Base-by-base conservation (phyloP, 495 filamentous ascomycete genomes). In the Aspergillus coremiiformis region DNA sequence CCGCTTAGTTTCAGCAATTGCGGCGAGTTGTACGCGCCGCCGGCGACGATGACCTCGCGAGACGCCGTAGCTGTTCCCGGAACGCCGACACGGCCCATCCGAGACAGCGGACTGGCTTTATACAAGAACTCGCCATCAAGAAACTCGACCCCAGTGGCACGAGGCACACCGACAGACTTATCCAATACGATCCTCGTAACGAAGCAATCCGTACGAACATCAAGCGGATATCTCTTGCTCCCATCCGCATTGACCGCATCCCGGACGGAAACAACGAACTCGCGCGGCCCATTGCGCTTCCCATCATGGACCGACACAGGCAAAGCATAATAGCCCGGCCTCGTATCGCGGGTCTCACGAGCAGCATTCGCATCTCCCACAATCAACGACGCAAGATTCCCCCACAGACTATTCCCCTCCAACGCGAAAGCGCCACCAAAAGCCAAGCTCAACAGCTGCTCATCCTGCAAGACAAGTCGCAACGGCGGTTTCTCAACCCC, bases 1-100 rank as follows among this genome's bases (percentile, higher is more conserved):
- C 86, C 84, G 1, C 73, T 80, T 4, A 84, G 73, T 58, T 84
- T 80, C 20, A 88, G 77, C 1, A 87, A 58, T 55, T 82, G 78
- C 0, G 83, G 82, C 0, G 80, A 74, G 70, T 84, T 79, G 63
- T 80, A 80, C 5, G 74, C 61, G 22, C 84, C 84, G 9, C 73
- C 82, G 11, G 82, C 64, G 32, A 85, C 55, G 52, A 86, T 78
- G 51, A 86, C 78, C 57, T 84, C 81, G 22, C 74, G 69, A 0
- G 71, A 71, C 0, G 79, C 82, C 2, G 24, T 27, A 53, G 1
- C 47, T 23, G 20, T 11, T 47, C 6, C 66, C 49, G 49, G n/a
- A n/a, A n/a, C n/a, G n/a, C n/a, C n/a, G n/a, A n/a, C n/a, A n/a
- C n/a, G n/a, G n/a, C n/a, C n/a, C n/a, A n/a, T n/a, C n/a, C n/a